Evolutionary conservation across 352 stramenopile genomes (phyloP).

Genomic region (Pythium rishiriense): DNA sequence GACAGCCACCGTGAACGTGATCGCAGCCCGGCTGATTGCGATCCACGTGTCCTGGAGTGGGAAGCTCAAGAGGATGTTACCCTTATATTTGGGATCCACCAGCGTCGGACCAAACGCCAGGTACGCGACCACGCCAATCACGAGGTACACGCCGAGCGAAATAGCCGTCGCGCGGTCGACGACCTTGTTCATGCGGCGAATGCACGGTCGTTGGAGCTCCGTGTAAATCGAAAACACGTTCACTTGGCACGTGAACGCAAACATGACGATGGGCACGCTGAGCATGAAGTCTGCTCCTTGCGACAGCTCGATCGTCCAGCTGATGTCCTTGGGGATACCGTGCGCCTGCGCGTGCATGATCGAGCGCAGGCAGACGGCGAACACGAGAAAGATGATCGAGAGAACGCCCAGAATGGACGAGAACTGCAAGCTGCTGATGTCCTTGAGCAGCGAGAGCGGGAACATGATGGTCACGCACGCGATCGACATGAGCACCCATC

Average conservation of each 20-base stretch:
- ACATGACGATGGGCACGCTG: slow-evolving; percentile 87
- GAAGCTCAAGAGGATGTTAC: slow-evolving; percentile 84
- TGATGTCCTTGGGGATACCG: slow-evolving; percentile 64
- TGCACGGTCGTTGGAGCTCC: slow-evolving; percentile 83
- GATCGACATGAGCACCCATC: slow-evolving; percentile 81
- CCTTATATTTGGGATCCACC: slow-evolving; percentile 69
- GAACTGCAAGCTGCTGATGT: slow-evolving; percentile 86
- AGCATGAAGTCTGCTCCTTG: slow-evolving; percentile 81
- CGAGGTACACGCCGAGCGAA: slow-evolving; percentile 75
- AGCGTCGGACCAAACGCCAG: slow-evolving; percentile 72
- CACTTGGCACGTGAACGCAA: slow-evolving; percentile 87
- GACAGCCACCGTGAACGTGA: slow-evolving; percentile 85
- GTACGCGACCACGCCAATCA: slow-evolving; percentile 79
- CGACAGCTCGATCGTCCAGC: slow-evolving; percentile 72
- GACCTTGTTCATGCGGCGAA: slow-evolving; percentile 88
- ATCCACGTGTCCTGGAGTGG: slow-evolving; percentile 75
- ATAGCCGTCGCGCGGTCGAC: slow-evolving; percentile 77
- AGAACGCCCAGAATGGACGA: slow-evolving; percentile 82
- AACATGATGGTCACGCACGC: slow-evolving; percentile 80
- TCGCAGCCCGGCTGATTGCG: slow-evolving; percentile 74
- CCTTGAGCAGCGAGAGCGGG: slow-evolving; percentile 77
- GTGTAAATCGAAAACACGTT: slow-evolving; percentile 91
- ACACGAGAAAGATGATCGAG: slow-evolving; percentile 84
- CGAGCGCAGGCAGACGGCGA: slow-evolving; percentile 77
- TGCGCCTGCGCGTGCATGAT: slow-evolving; percentile 64